Evolutionary conservation across 179 eudicot species (phyloP).

Genomic region (Pouteria campechiana): DNA sequence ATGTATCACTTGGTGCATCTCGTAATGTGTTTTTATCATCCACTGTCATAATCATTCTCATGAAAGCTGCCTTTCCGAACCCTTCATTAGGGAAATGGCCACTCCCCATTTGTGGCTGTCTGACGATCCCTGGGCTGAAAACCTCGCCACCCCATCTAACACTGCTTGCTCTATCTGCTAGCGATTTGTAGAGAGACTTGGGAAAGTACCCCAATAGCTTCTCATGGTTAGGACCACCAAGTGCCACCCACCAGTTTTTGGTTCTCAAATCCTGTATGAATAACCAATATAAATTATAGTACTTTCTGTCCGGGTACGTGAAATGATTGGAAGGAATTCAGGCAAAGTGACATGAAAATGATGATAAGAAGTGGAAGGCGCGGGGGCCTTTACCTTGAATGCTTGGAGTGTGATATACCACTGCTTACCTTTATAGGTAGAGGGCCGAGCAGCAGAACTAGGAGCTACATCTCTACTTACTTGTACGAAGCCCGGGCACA

Average conservation of each 20-base stretch:
- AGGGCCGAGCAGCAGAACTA: background rate
- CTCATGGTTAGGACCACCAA: no score
- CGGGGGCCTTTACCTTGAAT: constrained; percentile 3
- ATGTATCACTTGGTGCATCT: no score
- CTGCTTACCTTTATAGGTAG: background rate
- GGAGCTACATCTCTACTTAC: background rate
- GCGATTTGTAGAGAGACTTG: constrained; percentile 1
- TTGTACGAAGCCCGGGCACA: constrained; percentile 21
- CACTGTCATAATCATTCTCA: no score
- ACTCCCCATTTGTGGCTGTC: constrained; percentile 7
- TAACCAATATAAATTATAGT: no score
- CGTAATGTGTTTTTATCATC: no score
- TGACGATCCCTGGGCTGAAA: constrained; percentile 5
- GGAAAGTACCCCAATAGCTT: constrained; percentile 8
- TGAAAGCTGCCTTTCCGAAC: constrained; percentile 4
- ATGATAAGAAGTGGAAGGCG: no score
- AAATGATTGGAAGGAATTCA: no score
- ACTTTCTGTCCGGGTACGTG: no score
- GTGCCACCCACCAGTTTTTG: constrained; percentile 5
- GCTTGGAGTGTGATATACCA: background rate
- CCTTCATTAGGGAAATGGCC: constrained; percentile 10
- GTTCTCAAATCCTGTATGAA: constrained; percentile 1
- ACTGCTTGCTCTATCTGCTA: background rate
- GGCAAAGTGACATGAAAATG: no score
- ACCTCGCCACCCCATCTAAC: constrained; percentile 19